Conservation (phyloP, 345 rosid species). For the Brassica carinata region DNA sequence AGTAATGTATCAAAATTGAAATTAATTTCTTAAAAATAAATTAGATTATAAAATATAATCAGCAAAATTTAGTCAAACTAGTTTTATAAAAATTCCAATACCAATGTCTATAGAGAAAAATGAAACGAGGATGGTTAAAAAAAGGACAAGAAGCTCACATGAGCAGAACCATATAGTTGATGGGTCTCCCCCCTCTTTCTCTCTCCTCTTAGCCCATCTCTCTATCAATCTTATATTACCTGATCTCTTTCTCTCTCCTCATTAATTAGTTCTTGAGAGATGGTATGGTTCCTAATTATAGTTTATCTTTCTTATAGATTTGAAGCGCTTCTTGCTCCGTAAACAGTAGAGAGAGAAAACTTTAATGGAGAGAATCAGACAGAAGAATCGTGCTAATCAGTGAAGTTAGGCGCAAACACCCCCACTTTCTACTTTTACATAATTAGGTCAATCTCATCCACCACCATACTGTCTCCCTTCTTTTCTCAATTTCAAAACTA, state of each 20-base stretch:
- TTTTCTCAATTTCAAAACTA: slow-evolving; percentile 19
- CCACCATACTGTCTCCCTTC: slow-evolving; percentile 29
- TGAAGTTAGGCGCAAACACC: slow-evolving; percentile 37
- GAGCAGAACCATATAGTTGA: slow-evolving; percentile 44
- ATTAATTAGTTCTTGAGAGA: slow-evolving; percentile 23
- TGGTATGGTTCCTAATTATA: slow-evolving; percentile 9
- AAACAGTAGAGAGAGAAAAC: slow-evolving; percentile 29
- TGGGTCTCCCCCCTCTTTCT: slow-evolving; percentile 33
- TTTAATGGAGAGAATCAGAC: slow-evolving; percentile 4
- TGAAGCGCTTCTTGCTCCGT: slow-evolving; percentile 19
- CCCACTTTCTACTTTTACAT: slow-evolving; percentile 33
- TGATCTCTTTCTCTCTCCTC: background rate
- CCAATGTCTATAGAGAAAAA: slow-evolving; percentile 14
- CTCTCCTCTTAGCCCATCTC: slow-evolving; percentile 29
- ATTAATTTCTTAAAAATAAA: background rate
- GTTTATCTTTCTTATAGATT: slow-evolving; percentile 14
- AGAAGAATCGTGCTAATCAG: slow-evolving; percentile 39
- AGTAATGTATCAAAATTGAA: background rate
- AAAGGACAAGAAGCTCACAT: slow-evolving; percentile 47
- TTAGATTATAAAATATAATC: too few species aligned
- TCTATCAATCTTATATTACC: slow-evolving; percentile 35
- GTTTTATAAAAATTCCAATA: background rate
- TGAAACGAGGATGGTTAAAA: slow-evolving; percentile 37
- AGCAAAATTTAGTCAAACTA: background rate
- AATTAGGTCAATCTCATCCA: slow-evolving; percentile 49